These are phyloP conservation scores for Didymosphaeria variabile DNA, from an alignment of 2,329 filamentous ascomycete species.

Conservation along the genomic window DNA sequence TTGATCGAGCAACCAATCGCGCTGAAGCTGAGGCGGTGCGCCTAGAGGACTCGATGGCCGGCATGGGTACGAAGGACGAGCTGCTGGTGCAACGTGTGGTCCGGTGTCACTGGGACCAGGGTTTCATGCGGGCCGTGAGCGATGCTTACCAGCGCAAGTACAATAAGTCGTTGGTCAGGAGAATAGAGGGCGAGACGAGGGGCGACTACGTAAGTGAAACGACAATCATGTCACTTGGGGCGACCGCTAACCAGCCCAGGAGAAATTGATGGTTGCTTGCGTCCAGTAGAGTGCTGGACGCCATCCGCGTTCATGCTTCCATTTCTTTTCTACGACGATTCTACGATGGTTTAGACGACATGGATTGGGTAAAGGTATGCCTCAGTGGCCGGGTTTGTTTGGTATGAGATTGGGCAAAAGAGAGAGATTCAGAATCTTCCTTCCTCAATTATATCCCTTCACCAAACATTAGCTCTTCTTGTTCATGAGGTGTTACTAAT, in stretches of 20 bases:
- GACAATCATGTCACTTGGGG: not conserved
- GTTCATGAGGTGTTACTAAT: not conserved
- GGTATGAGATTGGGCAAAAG: not conserved
- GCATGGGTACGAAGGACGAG: constrained; percentile 85
- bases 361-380: constrained; percentile 1
- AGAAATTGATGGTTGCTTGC: constrained; percentile 76
- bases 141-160: constrained; percentile 78
- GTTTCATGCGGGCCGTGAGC: constrained; percentile 79
- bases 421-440: not conserved
- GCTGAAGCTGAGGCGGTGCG: constrained; percentile 83
- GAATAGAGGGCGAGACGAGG: constrained; percentile 84
- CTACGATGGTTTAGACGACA: not conserved
- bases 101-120: constrained; percentile 82
- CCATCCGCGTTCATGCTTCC: not conserved
- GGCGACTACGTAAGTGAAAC: constrained; percentile 71
- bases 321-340: not conserved
- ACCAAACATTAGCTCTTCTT: not conserved
- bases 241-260: not conserved
- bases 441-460: not conserved
- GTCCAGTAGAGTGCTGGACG: constrained; percentile 36
- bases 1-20: constrained; percentile 79
- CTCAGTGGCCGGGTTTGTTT: not conserved
- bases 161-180: constrained; percentile 69
- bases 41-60: constrained; percentile 88
- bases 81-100: constrained; percentile 81